Base-by-base conservation (phyloP, 1,284 basidiomycete genomes). In the Irpex sp. region DNA sequence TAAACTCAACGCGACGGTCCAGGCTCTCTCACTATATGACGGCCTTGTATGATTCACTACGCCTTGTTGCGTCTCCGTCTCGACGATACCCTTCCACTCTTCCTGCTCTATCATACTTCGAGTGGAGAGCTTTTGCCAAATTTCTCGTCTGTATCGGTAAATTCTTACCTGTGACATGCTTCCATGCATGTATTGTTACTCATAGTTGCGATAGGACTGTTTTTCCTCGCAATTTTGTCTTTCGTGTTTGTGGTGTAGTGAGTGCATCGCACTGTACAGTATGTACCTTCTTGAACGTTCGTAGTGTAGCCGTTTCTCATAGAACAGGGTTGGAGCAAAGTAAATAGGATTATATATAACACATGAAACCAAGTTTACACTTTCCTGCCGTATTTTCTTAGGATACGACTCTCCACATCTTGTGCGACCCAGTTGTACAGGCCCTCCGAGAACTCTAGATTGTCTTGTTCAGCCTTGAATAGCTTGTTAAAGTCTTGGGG, bases 381-480 rank as follows among this genome's bases (percentile, higher is more conserved):
- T 66, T 80, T 65, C 72, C 83, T 89, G 58, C 88, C 88, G 74
- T 93, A 95, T 74, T 87, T 88, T 68, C 80, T 79, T 54, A 96
- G 81, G 51, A 97, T 83, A 67, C 91, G 81, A 62, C 83, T 81
- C 74, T 97, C 95, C 46, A 96, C 82, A 60, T 90, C 92, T 46
- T 88, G 82, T 8, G 90, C 92, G 19, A 86, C 83, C 93, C 93
- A 97, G 39, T 78, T 78, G 74, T 96, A 94, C 68, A 92, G 74
- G 33, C 93, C 92, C 70, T 94, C 92, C 0, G 93, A 87, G 70
- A 99, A 89, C 68, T 95, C 91, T 31, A 99, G 84, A 76, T 98
- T 98, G 75, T 98, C 97, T 65, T 85, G 84, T 77, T 99, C 97
- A 3, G 89, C 88, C 68, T 92, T 92, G 83, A 96, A 97, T 55